Base-by-base conservation (phyloP, 106 monocot species). In the Vanilla planifolia region DNA sequence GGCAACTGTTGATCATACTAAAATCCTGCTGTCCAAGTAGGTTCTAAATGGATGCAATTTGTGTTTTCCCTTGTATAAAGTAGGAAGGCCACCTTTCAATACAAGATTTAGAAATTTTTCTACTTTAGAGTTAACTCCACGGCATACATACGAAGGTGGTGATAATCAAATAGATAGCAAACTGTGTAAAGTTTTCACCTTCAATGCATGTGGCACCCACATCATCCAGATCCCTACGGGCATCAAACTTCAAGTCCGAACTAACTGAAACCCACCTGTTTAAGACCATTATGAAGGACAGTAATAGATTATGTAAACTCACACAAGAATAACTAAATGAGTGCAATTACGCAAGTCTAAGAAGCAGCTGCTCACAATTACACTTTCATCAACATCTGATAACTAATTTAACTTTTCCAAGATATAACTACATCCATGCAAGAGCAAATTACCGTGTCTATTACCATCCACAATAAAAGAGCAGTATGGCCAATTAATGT, bases 161-260 rank as follows among this genome's bases (percentile, higher is more conserved):
- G n/a, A n/a, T n/a, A 1, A 40, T 9, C 1, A 40, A 40, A 40
- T 9, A 40, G 40, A 40, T 40, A 14, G 53, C 53, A n/a, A 11
- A 52, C 14, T 35, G 35, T 19, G 20, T 36, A 57, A 57, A 8
- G 9, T 15, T 34, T 57, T 57, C 20, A 98, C 96, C 96, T 88
- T 85, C 81, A 44, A 98, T 61, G 67, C 56, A 67, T 32, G 58
- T 67, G 30, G 96, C 91, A 67, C 96, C 96, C 28, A 92, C 96
- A 76, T 98, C 96, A 82, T 98, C 96, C 39, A 98, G 68, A 78
- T 98, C 96, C 70, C 96, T 98, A 15, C 96, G 81, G 43, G 96
- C 91, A 85, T 98, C 96, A 77, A 79, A 98, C 65, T 98, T 98
- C 29, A 98, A 75, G 67, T 98, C 96, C 62, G 96, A 91, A 71